phyloP scores from a whole-genome alignment of 2,329 filamentous ascomycete species.

The Gliomastix tumulicola region DNA sequence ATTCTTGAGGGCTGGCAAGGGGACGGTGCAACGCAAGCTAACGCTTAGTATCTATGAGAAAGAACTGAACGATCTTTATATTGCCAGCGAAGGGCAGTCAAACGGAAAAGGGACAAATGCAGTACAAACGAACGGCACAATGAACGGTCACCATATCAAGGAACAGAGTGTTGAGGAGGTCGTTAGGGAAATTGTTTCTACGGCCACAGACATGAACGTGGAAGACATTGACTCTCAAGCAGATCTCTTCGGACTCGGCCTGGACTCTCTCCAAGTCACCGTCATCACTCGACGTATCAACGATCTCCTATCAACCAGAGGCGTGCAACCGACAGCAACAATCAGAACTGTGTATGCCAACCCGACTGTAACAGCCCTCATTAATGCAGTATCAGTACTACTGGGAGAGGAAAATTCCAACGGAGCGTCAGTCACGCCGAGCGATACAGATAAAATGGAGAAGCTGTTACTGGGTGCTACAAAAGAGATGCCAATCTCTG shows the following conservation, averaged over 20 bases:
- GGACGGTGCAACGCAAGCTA: conserved; percentile 31
- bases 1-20: conserved; percentile 36
- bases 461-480: conserved; percentile 6
- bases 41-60: conserved; percentile 31
- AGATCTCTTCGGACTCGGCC: conserved; percentile 28
- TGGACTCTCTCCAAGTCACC: conserved; percentile 32
- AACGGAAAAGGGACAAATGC: no score
- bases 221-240: conserved; percentile 12
- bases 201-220: conserved; percentile 6
- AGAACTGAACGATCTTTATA: conserved; percentile 36
- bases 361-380: conserved; percentile 16
- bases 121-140: no score
- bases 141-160: neutral
- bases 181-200: neutral
- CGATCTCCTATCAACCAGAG: neutral
- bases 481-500: conserved; percentile 5
- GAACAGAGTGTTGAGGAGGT: neutral
- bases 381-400: conserved; percentile 9
- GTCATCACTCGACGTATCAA: conserved; percentile 1
- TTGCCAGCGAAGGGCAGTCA: conserved; percentile 1
- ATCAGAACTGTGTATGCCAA: conserved; percentile 19
- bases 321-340: conserved; percentile 4
- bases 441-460: conserved; percentile 1
- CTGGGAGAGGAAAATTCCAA: conserved; percentile 2
- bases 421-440: neutral